Percentiles rank a stretch among this genome's conserved stretches.
These are phyloP conservation scores for Stentor coeruleus DNA, from an alignment of 73 alveolate genomes.

Conservation along the genomic window DNA sequence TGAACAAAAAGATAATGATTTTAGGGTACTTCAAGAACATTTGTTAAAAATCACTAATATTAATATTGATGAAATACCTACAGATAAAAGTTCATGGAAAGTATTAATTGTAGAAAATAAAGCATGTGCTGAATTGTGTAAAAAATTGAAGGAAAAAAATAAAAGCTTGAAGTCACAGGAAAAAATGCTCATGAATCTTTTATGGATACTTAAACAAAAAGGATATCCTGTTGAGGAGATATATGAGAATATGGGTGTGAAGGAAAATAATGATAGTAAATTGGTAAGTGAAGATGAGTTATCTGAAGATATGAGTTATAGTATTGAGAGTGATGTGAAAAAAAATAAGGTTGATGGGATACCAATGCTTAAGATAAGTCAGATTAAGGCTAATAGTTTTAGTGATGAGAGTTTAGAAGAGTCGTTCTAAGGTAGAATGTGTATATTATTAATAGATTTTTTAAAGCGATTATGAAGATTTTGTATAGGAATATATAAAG, in stretches of 20 bases:
- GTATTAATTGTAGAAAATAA: slow-evolving; percentile 9
- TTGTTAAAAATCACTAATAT: slow-evolving; percentile 10
- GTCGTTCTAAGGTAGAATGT: no score
- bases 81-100: neutral
- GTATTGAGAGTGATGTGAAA: neutral
- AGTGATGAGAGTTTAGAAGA: no score
- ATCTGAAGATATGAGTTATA: neutral
- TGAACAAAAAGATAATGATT: neutral
- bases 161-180: neutral
- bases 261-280: neutral
- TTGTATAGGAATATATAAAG: no score
- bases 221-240: slow-evolving; percentile 22
- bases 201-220: neutral
- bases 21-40: neutral
- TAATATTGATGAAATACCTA: neutral
- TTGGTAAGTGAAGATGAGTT: neutral
- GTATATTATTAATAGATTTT: no score
- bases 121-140: neutral
- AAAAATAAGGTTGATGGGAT: neutral
- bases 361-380: neutral
- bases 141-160: neutral
- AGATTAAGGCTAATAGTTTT: neutral
- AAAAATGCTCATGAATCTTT: neutral
- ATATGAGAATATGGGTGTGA: slow-evolving; percentile 7
- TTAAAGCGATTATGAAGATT: no score